Conservation (phyloP, 441 rosid species). For the Arabidopsis lyrata region DNA sequence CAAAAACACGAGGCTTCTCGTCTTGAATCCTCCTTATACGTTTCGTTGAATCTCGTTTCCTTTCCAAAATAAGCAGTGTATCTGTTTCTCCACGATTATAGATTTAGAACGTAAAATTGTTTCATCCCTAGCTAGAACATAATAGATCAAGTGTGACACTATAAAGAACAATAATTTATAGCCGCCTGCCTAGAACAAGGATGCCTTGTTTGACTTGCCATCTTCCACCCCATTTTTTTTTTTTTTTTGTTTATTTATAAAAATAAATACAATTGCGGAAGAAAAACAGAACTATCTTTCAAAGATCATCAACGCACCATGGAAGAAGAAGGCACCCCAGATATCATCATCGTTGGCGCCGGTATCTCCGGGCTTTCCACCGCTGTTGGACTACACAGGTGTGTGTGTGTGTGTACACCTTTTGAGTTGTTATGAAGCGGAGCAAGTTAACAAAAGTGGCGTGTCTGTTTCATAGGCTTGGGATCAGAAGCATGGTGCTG, state of each 20-base stretch:
- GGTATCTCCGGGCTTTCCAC: constrained; percentile 81
- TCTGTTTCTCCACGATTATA: no score
- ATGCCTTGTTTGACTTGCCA: constrained; percentile 43
- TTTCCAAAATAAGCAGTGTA: not conserved
- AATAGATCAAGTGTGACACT: no score
- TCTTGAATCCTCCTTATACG: constrained; percentile 45
- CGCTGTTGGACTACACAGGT: constrained; percentile 78
- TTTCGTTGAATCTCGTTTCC: constrained; percentile 25
- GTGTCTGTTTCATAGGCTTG: constrained; percentile 52
- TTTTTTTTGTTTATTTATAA: not conserved
- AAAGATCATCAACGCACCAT: constrained; percentile 25
- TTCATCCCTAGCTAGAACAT: no score
- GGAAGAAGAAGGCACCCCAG: constrained; percentile 44
- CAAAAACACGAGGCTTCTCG: constrained; percentile 62
- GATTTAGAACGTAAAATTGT: no score
- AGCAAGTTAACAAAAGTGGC: constrained; percentile 16
- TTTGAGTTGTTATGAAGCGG: not conserved
- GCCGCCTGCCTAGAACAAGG: constrained; percentile 30
- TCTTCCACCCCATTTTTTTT: constrained; percentile 7
- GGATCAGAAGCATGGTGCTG: constrained; percentile 67
- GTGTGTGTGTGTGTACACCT: constrained; percentile 7
- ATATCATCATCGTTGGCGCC: constrained; percentile 71
- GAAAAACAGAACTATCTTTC: constrained; percentile 20
- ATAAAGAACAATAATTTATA: not conserved
- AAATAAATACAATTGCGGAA: not conserved